Evolutionary conservation across 139 green algal species (phyloP).

Genomic region (Diplosphaera chodatii): DNA sequence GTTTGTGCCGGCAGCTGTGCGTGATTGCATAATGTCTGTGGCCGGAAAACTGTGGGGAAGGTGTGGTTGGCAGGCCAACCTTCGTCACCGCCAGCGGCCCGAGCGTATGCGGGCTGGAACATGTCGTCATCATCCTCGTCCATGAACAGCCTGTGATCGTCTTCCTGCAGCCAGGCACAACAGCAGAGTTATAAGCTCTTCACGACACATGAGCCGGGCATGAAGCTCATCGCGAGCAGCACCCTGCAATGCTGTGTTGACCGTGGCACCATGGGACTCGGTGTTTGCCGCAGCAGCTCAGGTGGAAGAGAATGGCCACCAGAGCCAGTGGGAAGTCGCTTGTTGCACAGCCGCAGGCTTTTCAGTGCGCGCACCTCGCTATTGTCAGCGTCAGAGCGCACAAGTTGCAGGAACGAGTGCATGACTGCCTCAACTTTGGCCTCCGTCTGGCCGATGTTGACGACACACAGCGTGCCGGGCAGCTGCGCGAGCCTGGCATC

Average conservation of each 20-base stretch:
- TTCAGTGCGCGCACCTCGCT: not conserved
- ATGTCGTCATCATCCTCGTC: not conserved
- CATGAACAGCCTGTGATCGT: not conserved
- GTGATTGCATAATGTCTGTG: too few relatives aligned
- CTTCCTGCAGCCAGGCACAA: not conserved
- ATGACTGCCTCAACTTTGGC: conserved; percentile 17
- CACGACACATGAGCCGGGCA: not conserved
- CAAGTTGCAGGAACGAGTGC: conserved; percentile 10
- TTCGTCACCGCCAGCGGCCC: not conserved
- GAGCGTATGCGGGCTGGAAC: not conserved
- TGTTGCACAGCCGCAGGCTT: not conserved
- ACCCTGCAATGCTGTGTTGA: too few relatives aligned
- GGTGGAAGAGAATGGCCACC: too few relatives aligned
- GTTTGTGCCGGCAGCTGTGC: too few relatives aligned
- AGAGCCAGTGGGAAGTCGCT: too few relatives aligned
- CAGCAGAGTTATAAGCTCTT: too few relatives aligned
- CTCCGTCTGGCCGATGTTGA: conserved; percentile 18
- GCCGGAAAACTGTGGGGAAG: too few relatives aligned
- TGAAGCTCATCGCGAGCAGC: not conserved
- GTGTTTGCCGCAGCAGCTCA: too few relatives aligned
- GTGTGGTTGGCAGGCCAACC: not conserved
- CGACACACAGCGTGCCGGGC: conserved; percentile 15
- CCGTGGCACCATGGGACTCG: too few relatives aligned
- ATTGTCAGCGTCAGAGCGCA: not conserved
- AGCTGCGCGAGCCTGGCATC: conserved; percentile 5